Base-by-base conservation (phyloP, 345 rosid genomes). In the Xanthoceras sorbifolium region DNA sequence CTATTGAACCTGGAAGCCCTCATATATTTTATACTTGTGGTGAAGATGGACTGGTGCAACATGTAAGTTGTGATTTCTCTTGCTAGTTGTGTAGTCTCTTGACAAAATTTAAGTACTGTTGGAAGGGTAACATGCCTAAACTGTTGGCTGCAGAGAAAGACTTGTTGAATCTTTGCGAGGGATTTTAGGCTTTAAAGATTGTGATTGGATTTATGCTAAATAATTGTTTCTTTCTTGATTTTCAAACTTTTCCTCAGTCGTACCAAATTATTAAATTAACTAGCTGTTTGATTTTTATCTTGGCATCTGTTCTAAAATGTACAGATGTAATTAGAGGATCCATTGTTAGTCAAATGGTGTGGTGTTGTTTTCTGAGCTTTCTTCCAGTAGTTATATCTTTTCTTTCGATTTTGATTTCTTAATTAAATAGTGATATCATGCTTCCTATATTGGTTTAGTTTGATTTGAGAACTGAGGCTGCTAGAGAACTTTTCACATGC, bases 1-100 rank as follows among this genome's bases (percentile, higher is more conserved):
- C 94, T 72, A 77, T 92, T 79, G 98, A 92, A 80, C 98, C 98
- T 57, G 97, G 99, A 46, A 96, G 93, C 79, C 89, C 99, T 48
- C 83, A 89, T 81, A 76, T 87, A 69, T 88, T 96, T 48, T 96
- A 92, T 82, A 87, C 94, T 9, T 93, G 98, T 65, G 98, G 92
- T 62, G 97, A 92, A 89, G 99, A 96, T 87, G 99, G 97, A 69
- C 62, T 90, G 79, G 98, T 96, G 76, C 93, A 93, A 71, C 98
- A 86, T 69, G 98, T 96, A 75, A 91, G 98, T 89, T 29, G 3
- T 77, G 57, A 60, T 61, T 78, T 14, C 40, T 50, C 22, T 75
- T 67, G 7, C 65, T 54, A 75, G 26, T 29, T 74, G 26, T 61
- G 17, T 63, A 12, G n/a, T 74, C 64, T 23, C n/a, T 31, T 52